A percentile compares a stretch with the other conserved stretches of the same genome.
Evolutionary conservation across 1,284 basidiomycete genomes (phyloP).

Genomic region (Fomitiporia mediterranea): DNA sequence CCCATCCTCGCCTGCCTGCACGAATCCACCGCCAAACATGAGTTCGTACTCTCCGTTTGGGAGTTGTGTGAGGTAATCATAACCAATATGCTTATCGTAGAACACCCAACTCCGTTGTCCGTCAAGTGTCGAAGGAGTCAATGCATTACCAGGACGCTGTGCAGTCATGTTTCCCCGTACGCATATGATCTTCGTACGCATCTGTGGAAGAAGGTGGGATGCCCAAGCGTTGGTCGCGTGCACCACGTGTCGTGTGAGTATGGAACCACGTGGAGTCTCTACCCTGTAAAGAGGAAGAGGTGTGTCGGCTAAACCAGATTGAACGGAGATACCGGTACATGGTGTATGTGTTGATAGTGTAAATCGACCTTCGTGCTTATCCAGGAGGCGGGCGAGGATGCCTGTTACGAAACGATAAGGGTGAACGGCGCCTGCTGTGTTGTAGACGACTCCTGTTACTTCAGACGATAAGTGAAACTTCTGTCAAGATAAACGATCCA

Average conservation of each 20-base stretch:
- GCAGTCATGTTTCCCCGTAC: conserved; percentile 63
- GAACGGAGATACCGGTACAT: conserved; percentile 42
- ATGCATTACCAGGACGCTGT: conserved; percentile 45
- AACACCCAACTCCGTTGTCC: conserved; percentile 54
- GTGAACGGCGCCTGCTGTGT: conserved; percentile 49
- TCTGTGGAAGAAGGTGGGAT: conserved; percentile 48
- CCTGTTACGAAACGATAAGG: conserved; percentile 56
- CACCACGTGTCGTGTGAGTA: conserved; percentile 56
- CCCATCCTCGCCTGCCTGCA: conserved; percentile 29
- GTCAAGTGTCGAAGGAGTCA: conserved; percentile 27
- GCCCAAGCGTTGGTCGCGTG: conserved; percentile 80
- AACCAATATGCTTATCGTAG: conserved; percentile 44
- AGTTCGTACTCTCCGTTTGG: conserved; percentile 46
- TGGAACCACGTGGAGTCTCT: conserved; percentile 49
- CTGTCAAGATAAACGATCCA: conserved; percentile 27
- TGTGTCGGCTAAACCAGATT: conserved; percentile 23
- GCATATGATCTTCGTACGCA: conserved; percentile 36
- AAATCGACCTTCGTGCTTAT: conserved; percentile 42
- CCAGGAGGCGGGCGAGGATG: conserved; percentile 44
- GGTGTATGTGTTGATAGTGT: conserved; percentile 47
- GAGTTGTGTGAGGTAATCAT: conserved; percentile 73
- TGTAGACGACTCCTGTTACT: conserved; percentile 44
- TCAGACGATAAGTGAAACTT: conserved; percentile 38
- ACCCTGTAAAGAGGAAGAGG: conserved; percentile 36
- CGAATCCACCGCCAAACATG: conserved; percentile 57